Conservation (phyloP, 1,284 basidiomycete species). For the Xerocomus nothofagi region DNA sequence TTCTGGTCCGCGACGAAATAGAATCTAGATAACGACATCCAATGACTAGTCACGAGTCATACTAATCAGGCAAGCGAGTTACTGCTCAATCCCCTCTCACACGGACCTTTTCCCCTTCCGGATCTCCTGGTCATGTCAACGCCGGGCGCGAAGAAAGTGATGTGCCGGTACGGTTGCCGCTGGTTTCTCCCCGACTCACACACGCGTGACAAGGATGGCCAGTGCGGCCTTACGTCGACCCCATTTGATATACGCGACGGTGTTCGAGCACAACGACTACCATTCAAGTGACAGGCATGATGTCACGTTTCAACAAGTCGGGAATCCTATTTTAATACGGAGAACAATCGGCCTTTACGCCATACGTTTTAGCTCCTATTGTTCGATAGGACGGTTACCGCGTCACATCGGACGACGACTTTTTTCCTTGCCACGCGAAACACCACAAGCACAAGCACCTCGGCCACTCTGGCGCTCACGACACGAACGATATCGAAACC, state of each 20-base stretch:
- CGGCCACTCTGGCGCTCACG: background rate
- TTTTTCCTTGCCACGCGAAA: background rate
- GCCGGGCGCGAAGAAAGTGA: background rate
- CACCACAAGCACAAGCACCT: too few species aligned
- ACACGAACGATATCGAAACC: background rate
- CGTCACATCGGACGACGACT: background rate
- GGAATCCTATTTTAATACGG: slow-evolving; percentile 15
- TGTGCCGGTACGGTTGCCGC: background rate
- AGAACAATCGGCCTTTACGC: slow-evolving; percentile 13
- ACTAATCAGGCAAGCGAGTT: too few species aligned
- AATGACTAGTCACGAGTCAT: background rate
- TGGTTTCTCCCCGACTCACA: too few species aligned
- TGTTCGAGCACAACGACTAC: background rate
- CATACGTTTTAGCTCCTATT: background rate
- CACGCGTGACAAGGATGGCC: too few species aligned
- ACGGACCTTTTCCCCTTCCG: background rate
- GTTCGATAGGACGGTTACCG: slow-evolving; percentile 5
- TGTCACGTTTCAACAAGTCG: slow-evolving; percentile 15
- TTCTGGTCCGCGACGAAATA: slow-evolving; percentile 7
- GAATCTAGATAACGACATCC: slow-evolving; percentile 3
- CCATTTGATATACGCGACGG: background rate
- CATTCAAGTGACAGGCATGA: slow-evolving; percentile 7
- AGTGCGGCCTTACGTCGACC: background rate
- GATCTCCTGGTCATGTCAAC: slow-evolving; percentile 4
- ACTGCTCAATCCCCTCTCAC: background rate